phyloP scores from a whole-genome alignment of 2,329 filamentous ascomycete species.

The Dothideomycetes sp. region DNA sequence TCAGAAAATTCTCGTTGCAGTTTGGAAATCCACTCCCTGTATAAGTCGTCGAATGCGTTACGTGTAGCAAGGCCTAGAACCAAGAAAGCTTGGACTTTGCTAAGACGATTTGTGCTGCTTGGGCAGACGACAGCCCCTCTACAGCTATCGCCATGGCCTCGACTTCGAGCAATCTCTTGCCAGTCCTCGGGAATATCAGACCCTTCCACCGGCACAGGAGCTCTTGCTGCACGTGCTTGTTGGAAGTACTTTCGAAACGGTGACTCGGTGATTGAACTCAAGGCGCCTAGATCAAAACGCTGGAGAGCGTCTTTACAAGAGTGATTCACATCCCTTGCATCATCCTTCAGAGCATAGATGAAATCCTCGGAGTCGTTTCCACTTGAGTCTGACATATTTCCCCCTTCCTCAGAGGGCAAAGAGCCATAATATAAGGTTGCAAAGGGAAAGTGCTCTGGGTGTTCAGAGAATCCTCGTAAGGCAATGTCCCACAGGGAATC shows the following conservation, averaged over 20 bases:
- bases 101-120: slow-evolving; percentile 8
- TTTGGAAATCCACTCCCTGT: slow-evolving; percentile 9
- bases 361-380: neutral
- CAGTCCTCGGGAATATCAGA: neutral
- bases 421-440: neutral
- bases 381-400: neutral
- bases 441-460: slow-evolving; percentile 2
- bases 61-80: slow-evolving; percentile 11
- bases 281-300: neutral
- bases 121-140: slow-evolving; percentile 7
- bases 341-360: neutral
- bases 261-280: neutral
- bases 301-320: neutral
- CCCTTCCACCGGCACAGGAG: neutral
- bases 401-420: neutral
- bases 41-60: slow-evolving; percentile 1
- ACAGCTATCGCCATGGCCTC: neutral
- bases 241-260: neutral
- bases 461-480: neutral
- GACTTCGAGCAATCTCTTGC: neutral
- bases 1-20: slow-evolving; percentile 13
- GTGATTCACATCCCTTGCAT: neutral
- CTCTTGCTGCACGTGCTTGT: neutral
- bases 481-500: neutral
- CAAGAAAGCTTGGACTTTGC: slow-evolving; percentile 10